Evolutionary conservation across 768 basidiomycete genomes (phyloP).

Genomic region (Amanita molliuscula): DNA sequence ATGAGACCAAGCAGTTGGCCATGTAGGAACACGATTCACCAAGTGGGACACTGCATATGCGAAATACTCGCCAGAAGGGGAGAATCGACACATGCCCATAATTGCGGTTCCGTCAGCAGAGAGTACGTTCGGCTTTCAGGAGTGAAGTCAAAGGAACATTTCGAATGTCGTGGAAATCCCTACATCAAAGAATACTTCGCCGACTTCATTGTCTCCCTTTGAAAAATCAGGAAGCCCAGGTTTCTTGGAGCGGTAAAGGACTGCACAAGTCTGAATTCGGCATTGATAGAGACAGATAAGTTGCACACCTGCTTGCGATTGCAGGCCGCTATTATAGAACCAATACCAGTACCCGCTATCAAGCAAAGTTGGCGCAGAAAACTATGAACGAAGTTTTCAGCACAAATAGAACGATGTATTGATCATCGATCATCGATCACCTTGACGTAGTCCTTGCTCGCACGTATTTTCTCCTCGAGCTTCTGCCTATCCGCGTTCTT

Average conservation of each 20-base stretch:
- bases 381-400: background rate
- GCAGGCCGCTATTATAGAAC: background rate
- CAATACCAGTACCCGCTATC: background rate
- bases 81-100: background rate
- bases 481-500: background rate
- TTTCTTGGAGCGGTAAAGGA: no score
- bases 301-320: background rate
- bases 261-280: no score
- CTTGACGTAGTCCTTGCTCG: background rate
- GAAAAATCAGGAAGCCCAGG: no score
- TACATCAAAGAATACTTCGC: no score
- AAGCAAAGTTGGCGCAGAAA: background rate
- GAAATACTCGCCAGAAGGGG: no score
- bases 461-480: background rate
- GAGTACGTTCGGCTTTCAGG: background rate
- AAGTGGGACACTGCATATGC: no score
- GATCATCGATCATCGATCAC: background rate
- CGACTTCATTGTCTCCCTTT: no score
- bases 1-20: no score
- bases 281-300: background rate
- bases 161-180: background rate
- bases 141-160: background rate
- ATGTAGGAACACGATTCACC: no score
- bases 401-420: background rate
- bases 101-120: background rate